These are phyloP conservation scores for Skeletonema menzelii DNA, from an alignment of 108 stramenopile genomes.

Conservation along the genomic window DNA sequence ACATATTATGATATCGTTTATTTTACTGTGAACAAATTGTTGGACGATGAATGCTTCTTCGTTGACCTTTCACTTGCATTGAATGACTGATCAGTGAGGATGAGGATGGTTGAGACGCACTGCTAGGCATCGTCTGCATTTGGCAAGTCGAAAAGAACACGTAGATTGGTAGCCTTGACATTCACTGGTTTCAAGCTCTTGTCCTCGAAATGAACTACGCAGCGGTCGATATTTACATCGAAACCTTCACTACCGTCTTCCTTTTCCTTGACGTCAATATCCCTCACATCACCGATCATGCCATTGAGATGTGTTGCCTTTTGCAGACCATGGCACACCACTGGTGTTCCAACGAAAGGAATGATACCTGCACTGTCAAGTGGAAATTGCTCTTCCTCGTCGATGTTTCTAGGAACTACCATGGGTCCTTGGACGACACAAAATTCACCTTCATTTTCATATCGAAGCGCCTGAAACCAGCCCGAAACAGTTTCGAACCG, in stretches of 20 bases:
- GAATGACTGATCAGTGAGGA: too few species aligned
- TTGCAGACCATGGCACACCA: slow-evolving; percentile 5
- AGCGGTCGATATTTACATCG: neutral
- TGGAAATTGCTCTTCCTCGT: neutral
- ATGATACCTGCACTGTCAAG: neutral
- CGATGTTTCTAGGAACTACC: neutral
- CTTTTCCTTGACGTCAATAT: neutral
- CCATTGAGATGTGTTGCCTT: slow-evolving; percentile 15
- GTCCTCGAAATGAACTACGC: slow-evolving; percentile 10
- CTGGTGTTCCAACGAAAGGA: neutral
- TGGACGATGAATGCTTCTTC: too few species aligned
- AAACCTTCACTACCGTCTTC: neutral
- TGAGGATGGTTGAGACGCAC: too few species aligned
- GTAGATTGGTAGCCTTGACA: slow-evolving; percentile 1
- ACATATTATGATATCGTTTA: too few species aligned
- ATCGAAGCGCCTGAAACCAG: slow-evolving; percentile 4
- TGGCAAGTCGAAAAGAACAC: neutral
- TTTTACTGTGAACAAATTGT: too few species aligned
- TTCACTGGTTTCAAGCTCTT: neutral
- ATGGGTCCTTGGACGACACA: slow-evolving; percentile 14
- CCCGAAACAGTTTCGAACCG: neutral
- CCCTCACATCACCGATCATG: slow-evolving; percentile 4
- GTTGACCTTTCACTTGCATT: too few species aligned
- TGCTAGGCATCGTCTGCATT: neutral
- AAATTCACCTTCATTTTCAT: neutral